Base-by-base conservation (phyloP, 306 rosid genomes). In the Trifolium fragiferum region DNA sequence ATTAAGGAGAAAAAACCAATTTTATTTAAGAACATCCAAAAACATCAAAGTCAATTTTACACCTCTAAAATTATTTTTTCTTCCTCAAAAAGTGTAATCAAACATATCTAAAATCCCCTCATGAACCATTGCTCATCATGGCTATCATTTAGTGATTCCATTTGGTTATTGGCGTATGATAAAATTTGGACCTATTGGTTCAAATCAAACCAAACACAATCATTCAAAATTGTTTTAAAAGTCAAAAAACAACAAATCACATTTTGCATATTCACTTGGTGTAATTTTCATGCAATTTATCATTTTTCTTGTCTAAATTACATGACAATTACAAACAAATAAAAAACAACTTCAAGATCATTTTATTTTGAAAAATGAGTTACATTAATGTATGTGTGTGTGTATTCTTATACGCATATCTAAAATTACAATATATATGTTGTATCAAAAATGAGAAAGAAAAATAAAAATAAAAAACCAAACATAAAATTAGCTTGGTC, bases 391-490 rank as follows among this genome's bases (percentile, higher is more conserved):
- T 12, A 10, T 1, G 20, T 53, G 11, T 55, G 32, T 10, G 23
- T 55, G 3, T 50, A 33, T 60, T 74, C 49, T 41, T 37, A 35
- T 59, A 69, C 9, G 76, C 66, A 76, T 27, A 6, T 66, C 59
- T 40, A 68, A 72, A 74, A 69, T 78, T 78, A 70, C 60, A 78
- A 20, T 63, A 49, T 50, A 35, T 35, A 37, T 7, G 27, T 27
- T 59, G 5, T 27, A 59, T 59, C 4, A 12, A 58, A 58, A 58
- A 75, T 59, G 19, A 70, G 65, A 30, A 38, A 35, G 47, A 11
- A 37, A 35, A 16, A 11, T 5, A 37, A 30, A 30, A 1, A 30
- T 4, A 3, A 4, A 4, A 33, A 33, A 11, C 16, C 58, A 57
- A 65, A 54, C 9, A 14, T 49, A 43, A 51, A 74, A 74, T 15